A percentile compares a stretch with the other conserved stretches of the same genome.
phyloP scores from a whole-genome alignment of 192 early-diverging fungal species.

The Coemansia sp. region DNA sequence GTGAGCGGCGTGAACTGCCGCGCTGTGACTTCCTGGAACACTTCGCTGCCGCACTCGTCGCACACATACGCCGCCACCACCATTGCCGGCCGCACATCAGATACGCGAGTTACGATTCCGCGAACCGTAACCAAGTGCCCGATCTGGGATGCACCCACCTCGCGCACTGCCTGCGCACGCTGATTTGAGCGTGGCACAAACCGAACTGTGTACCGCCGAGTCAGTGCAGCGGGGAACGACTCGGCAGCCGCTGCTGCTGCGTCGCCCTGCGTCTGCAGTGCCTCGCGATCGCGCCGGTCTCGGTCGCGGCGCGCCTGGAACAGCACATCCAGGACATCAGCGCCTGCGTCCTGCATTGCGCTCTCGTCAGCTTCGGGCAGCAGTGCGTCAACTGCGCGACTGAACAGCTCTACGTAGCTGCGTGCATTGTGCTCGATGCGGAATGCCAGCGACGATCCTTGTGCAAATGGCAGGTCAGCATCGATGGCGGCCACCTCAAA shows the following conservation, averaged over 20 bases:
- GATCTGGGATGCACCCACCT: conserved; percentile 74
- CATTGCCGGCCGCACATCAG: conserved; percentile 89
- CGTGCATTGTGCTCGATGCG: conserved; percentile 84
- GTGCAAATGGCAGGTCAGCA: conserved; percentile 26
- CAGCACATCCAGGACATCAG: conserved; percentile 86
- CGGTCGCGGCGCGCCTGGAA: conserved; percentile 78
- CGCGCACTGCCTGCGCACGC: conserved; percentile 76
- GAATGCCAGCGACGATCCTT: conserved; percentile 47
- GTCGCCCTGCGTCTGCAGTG: conserved; percentile 13
- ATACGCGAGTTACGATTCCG: conserved; percentile 91
- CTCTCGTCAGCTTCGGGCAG: conserved; percentile 53
- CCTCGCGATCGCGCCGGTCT: conserved; percentile 51
- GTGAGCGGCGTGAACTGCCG: conserved; percentile 75
- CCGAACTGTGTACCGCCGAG: conserved; percentile 78
- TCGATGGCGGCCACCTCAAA: conserved; percentile 45
- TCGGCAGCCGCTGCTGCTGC: conserved; percentile 31
- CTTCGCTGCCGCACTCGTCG: conserved; percentile 91
- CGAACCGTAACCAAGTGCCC: conserved; percentile 85
- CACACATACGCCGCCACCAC: conserved; percentile 87
- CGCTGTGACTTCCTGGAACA: conserved; percentile 87
- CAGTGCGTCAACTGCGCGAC: conserved; percentile 66
- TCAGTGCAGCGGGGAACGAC: conserved; percentile 78
- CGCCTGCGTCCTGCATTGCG: conserved; percentile 53
- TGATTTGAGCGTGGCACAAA: conserved; percentile 70
- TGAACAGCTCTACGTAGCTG: conserved; percentile 79